Percentiles rank a stretch among this genome's conserved stretches.
Evolutionary conservation across 768 basidiomycete genomes (phyloP).

Genomic region (Naganishia randhawae): DNA sequence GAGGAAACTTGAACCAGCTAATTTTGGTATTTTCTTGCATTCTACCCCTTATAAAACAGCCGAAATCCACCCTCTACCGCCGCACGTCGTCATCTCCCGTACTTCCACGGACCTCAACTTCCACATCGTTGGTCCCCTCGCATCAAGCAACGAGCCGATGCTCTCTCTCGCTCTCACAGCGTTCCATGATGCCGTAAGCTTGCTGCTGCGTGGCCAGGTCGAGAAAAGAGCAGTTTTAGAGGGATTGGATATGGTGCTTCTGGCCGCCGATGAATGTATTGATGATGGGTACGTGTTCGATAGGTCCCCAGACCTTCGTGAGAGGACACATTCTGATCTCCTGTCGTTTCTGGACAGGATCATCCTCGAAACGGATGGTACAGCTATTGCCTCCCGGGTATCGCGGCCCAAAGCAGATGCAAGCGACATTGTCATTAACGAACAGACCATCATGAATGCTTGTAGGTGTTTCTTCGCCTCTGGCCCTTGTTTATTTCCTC

Average conservation of each 20-base stretch:
- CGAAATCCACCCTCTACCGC: conserved; percentile 86
- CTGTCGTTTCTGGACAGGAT: conserved; percentile 58
- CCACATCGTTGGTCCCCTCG: conserved; percentile 76
- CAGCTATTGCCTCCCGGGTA: conserved; percentile 91
- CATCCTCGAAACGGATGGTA: conserved; percentile 91
- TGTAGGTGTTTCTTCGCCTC: conserved; percentile 59
- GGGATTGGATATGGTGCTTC: conserved; percentile 83
- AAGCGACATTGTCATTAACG: conserved; percentile 96
- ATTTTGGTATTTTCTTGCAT: too few relatives aligned
- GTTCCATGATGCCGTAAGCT: conserved; percentile 76
- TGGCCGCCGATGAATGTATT: conserved; percentile 93
- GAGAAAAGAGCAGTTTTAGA: conserved; percentile 93
- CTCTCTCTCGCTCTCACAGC: conserved; percentile 77
- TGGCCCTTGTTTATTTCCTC: neutral
- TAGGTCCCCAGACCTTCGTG: neutral
- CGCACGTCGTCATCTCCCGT: conserved; percentile 85
- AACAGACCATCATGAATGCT: conserved; percentile 89
- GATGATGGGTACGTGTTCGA: conserved; percentile 79
- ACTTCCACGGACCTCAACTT: conserved; percentile 93
- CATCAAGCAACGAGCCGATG: conserved; percentile 93
- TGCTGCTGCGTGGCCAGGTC: conserved; percentile 83
- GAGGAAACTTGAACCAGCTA: neutral
- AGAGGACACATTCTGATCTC: too few relatives aligned
- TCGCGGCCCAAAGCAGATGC: conserved; percentile 88
- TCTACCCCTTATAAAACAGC: conserved; percentile 55